Conservation (phyloP, 371 early-diverging fungal genomes). For the Actinomucor elegans region DNA sequence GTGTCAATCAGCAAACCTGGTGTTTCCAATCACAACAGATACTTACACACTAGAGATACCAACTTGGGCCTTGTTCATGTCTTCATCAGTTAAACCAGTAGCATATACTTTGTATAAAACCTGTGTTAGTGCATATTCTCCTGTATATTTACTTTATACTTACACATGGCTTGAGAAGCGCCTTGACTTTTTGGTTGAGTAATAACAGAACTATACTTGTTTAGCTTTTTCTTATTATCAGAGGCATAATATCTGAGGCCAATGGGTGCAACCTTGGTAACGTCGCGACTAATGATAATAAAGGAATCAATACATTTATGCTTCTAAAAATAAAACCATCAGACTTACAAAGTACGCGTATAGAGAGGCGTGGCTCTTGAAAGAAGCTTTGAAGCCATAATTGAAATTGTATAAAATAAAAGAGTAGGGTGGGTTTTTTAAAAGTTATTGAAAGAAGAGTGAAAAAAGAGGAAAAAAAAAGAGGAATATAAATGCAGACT, state of each 20-base stretch:
- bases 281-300: conserved; percentile 13
- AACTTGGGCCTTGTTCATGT: conserved; percentile 85
- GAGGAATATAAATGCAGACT: neutral
- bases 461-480: conserved; percentile 12
- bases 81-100: conserved; percentile 78
- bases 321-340: no score
- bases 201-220: conserved; percentile 83
- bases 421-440: conserved; percentile 2
- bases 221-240: conserved; percentile 44
- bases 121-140: no score
- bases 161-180: conserved; percentile 96
- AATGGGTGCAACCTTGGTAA: conserved; percentile 25
- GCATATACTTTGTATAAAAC: conserved; percentile 90
- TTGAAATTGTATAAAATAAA: neutral
- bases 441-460: conserved; percentile 5
- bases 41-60: conserved; percentile 91
- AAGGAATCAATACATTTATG: no score
- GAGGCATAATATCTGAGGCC: conserved; percentile 45
- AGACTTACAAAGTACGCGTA: conserved; percentile 30
- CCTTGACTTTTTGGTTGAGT: conserved; percentile 94
- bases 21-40: neutral
- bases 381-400: conserved; percentile 43
- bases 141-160: conserved; percentile 40
- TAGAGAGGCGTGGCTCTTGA: conserved; percentile 25
- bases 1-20: neutral